phyloP scores from a whole-genome alignment of 805 yeast genomes.

The Saturnispora diversa region DNA sequence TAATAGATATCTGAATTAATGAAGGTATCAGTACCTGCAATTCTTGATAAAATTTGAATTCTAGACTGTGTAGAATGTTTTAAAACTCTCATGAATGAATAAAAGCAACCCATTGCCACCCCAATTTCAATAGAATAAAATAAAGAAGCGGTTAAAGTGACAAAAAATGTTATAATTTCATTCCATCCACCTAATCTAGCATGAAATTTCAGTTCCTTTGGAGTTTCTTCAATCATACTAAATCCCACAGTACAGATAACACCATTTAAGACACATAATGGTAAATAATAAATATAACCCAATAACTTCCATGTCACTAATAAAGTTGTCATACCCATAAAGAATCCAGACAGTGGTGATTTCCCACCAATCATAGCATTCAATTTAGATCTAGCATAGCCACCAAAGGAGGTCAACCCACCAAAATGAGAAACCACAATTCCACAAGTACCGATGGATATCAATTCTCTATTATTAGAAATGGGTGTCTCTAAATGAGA shows the following conservation, averaged over 20 bases:
- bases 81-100: constrained; percentile 71
- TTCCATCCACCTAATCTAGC: constrained; percentile 64
- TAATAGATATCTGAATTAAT: constrained; percentile 59
- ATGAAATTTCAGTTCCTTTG: constrained; percentile 68
- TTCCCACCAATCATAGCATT: constrained; percentile 83
- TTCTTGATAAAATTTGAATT: constrained; percentile 72
- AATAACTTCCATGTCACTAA: constrained; percentile 54
- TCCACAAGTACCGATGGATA: constrained; percentile 79
- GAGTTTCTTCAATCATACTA: constrained; percentile 74
- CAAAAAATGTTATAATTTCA: constrained; percentile 60
- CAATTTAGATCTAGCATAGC: constrained; percentile 87
- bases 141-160: constrained; percentile 58
- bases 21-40: constrained; percentile 53
- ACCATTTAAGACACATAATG: constrained; percentile 71
- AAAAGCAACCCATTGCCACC: constrained; percentile 75
- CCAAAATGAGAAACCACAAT: constrained; percentile 50
- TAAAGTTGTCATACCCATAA: constrained; percentile 71
- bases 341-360: constrained; percentile 75
- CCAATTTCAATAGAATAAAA: constrained; percentile 83
- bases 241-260: constrained; percentile 74
- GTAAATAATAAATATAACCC: constrained; percentile 61
- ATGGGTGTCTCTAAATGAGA: constrained; percentile 62
- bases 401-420: constrained; percentile 88
- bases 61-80: constrained; percentile 75
- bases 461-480: constrained; percentile 82